Percentiles rank a stretch among this genome's conserved stretches.
These are phyloP conservation scores for Bathelium albidoporum DNA, from an alignment of 495 filamentous ascomycete species.

Conservation along the genomic window DNA sequence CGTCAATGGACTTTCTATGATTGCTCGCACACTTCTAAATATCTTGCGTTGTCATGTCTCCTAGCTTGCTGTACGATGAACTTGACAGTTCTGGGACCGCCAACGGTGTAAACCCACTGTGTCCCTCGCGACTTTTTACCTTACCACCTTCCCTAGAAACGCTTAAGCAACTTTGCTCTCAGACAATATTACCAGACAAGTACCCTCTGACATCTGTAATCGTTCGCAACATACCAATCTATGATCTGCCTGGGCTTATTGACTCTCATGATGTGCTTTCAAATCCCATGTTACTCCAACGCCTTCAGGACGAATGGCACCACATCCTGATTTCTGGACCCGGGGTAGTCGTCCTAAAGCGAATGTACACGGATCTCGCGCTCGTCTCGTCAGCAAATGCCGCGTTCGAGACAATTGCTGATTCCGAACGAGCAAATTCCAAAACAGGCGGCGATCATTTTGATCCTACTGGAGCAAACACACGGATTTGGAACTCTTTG, in stretches of 20 bases:
- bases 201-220: constrained; percentile 38
- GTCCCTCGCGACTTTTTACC: background rate
- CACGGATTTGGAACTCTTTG: constrained; percentile 51
- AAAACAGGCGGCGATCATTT: constrained; percentile 44
- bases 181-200: constrained; percentile 23
- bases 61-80: background rate
- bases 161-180: constrained; percentile 37
- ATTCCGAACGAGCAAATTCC: constrained; percentile 22
- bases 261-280: background rate
- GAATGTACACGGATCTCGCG: constrained; percentile 31
- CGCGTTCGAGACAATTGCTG: constrained; percentile 39
- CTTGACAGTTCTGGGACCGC: background rate
- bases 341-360: constrained; percentile 42
- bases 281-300: constrained; percentile 15
- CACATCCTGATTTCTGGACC: constrained; percentile 42
- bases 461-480: constrained; percentile 37
- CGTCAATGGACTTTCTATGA: no score
- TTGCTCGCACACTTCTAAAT: no score
- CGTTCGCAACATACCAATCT: constrained; percentile 43
- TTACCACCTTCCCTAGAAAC: constrained; percentile 17
- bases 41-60: background rate
- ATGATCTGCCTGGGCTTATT: constrained; percentile 32
- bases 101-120: background rate
- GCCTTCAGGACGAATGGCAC: constrained; percentile 47
- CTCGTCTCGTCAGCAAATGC: constrained; percentile 31